Percentiles rank a stretch among this genome's conserved stretches.
Conservation (phyloP, 1,139 yeast genomes). For the Blastobotrys capitulatus region DNA sequence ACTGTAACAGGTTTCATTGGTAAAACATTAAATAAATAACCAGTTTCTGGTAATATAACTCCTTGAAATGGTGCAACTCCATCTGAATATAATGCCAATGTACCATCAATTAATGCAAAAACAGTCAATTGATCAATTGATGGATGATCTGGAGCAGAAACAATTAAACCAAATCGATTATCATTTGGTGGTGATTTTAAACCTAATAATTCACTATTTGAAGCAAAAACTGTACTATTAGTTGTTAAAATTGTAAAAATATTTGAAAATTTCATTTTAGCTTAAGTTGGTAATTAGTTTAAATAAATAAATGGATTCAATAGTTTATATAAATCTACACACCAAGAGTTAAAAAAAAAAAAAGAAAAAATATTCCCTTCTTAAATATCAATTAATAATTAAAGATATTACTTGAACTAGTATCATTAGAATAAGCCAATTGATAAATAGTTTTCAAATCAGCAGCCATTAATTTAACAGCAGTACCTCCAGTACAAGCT, state of each 20-base stretch:
- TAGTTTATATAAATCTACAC: no score
- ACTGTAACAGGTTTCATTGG: slow-evolving; percentile 4
- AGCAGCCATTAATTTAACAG: slow-evolving; percentile 8
- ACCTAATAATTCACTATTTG: not conserved
- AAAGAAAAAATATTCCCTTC: no score
- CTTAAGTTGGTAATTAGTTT: no score
- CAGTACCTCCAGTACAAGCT: slow-evolving; percentile 3
- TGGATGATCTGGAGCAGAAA: not conserved
- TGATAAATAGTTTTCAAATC: not conserved
- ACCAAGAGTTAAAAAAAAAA: no score
- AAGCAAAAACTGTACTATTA: no score
- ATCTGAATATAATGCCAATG: slow-evolving; percentile 3
- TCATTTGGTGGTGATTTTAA: not conserved
- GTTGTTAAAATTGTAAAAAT: no score
- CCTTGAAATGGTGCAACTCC: slow-evolving; percentile 8
- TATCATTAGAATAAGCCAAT: not conserved
- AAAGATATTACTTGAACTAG: no score
- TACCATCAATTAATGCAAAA: not conserved
- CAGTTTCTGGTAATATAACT: slow-evolving; percentile 8
- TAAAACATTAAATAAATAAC: slow-evolving; percentile 2
- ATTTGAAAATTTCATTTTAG: not conserved
- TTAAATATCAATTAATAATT: no score
- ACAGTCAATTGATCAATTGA: not conserved
- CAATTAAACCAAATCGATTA: not conserved
- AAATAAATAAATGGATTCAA: no score